phyloP scores from a whole-genome alignment of 2,329 filamentous ascomycete genomes.

The Apiospora aurea region DNA sequence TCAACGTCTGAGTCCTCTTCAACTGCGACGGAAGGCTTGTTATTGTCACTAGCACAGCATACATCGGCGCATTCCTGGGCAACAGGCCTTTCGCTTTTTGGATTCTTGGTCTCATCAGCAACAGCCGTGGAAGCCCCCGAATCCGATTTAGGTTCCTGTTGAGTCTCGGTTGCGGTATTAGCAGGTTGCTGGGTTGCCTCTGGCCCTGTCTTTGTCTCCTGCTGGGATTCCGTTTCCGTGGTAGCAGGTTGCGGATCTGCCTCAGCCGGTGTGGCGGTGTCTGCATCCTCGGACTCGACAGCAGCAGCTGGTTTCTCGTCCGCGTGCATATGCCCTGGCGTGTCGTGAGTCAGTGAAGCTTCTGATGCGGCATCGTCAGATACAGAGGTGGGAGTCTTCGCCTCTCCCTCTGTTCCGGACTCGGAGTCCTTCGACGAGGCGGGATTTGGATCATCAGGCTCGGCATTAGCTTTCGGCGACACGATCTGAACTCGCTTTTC shows the following conservation, averaged over 20 bases:
- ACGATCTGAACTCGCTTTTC: constrained; percentile 47
- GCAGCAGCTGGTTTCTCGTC: constrained; percentile 16
- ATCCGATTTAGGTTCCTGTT: not conserved
- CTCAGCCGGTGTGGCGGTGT: constrained; percentile 21
- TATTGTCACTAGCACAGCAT: too few relatives aligned
- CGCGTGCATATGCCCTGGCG: constrained; percentile 13
- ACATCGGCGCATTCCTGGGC: not conserved
- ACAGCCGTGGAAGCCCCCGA: not conserved
- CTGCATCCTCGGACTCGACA: constrained; percentile 27
- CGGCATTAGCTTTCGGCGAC: constrained; percentile 26
- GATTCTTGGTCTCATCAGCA: not conserved
- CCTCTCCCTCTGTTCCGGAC: constrained; percentile 27
- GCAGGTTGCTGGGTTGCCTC: not conserved
- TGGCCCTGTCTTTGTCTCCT: not conserved
- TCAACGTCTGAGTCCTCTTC: not conserved
- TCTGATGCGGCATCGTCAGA: constrained; percentile 27
- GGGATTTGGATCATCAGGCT: constrained; percentile 28
- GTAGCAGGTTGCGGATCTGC: not conserved
- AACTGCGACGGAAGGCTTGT: not conserved
- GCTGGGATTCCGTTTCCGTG: not conserved
- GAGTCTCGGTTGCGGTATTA: not conserved
- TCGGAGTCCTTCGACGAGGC: constrained; percentile 27
- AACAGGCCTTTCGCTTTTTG: not conserved
- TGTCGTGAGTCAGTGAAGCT: constrained; percentile 23
- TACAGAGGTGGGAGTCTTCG: constrained; percentile 31